Percentiles rank a stretch among this genome's conserved stretches.
Evolutionary conservation across 1,284 basidiomycete species (phyloP).

Genomic region (Irpex sp.): DNA sequence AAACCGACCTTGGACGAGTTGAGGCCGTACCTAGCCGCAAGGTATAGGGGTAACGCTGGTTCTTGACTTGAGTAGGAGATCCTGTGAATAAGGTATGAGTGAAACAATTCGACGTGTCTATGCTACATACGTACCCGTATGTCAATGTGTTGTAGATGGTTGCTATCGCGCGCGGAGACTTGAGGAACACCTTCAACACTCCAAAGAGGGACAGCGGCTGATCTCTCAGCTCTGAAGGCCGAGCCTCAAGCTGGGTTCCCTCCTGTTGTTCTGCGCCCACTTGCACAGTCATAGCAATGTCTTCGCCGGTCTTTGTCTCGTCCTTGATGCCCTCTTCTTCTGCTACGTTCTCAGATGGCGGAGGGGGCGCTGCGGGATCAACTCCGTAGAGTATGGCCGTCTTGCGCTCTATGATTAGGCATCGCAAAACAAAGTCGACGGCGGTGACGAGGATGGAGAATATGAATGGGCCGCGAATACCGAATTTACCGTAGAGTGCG

Average conservation of each 20-base stretch:
- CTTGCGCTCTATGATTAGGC: conserved; percentile 72
- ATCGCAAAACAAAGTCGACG: conserved; percentile 70
- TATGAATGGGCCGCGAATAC: conserved; percentile 81
- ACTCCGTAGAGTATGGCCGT: conserved; percentile 62
- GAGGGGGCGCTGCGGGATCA: conserved; percentile 46
- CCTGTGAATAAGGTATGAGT: conserved; percentile 37
- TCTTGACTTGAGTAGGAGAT: conserved; percentile 64
- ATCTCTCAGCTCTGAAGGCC: neutral
- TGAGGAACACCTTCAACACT: conserved; percentile 50
- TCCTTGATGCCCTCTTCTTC: neutral
- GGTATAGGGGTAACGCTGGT: conserved; percentile 73
- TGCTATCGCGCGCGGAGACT: conserved; percentile 64
- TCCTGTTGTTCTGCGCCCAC: conserved; percentile 11
- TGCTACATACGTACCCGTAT: conserved; percentile 58
- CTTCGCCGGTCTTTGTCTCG: neutral
- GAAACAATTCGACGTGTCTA: no score
- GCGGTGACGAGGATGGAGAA: conserved; percentile 70
- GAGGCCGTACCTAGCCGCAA: conserved; percentile 70
- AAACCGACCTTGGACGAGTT: conserved; percentile 72
- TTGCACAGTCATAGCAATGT: conserved; percentile 11
- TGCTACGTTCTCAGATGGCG: neutral
- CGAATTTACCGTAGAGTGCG: conserved; percentile 70
- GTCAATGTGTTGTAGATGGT: conserved; percentile 62
- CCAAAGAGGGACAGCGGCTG: conserved; percentile 22
- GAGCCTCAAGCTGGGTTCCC: conserved; percentile 8